These are phyloP conservation scores for Trichoderma citrinoviride DNA, from an alignment of 2,329 filamentous ascomycete species.

Conservation along the genomic window DNA sequence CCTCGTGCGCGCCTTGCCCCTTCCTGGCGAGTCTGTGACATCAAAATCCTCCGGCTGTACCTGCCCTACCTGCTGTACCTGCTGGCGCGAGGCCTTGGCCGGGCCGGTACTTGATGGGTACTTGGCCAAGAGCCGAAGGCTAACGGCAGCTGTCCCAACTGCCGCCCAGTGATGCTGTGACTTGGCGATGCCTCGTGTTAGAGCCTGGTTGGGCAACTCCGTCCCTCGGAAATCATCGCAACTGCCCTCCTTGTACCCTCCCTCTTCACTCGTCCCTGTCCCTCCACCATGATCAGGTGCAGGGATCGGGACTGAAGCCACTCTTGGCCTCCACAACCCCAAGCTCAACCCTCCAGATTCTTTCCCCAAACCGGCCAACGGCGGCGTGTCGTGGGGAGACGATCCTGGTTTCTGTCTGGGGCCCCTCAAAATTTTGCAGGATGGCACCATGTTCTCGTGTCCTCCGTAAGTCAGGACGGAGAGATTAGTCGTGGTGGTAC, in stretches of 20 bases:
- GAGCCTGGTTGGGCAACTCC: neutral
- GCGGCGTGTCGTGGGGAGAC: neutral
- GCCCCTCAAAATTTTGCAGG: conserved; percentile 19
- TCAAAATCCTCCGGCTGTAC: conserved; percentile 13
- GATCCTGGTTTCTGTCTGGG: neutral
- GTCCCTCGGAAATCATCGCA: neutral
- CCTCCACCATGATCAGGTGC: conserved; percentile 7
- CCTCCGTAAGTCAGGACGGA: neutral
- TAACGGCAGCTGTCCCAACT: conserved; percentile 18
- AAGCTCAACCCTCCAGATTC: conserved; percentile 11
- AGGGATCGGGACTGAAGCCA: conserved; percentile 16
- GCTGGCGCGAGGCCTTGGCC: too few species aligned
- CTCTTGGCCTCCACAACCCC: conserved; percentile 1
- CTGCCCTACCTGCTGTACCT: neutral
- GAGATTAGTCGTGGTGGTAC: too few species aligned
- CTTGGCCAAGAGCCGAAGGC: neutral
- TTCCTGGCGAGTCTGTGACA: neutral
- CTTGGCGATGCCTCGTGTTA: conserved; percentile 8
- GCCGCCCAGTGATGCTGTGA: neutral
- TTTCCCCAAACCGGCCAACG: neutral
- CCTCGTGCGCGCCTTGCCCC: conserved; percentile 17
- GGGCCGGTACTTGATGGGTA: neutral
- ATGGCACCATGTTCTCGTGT: neutral
- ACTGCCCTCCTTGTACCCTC: neutral
- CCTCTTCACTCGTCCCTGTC: neutral